Conservation (phyloP, 345 rosid genomes). For the Lepidium sativum region DNA sequence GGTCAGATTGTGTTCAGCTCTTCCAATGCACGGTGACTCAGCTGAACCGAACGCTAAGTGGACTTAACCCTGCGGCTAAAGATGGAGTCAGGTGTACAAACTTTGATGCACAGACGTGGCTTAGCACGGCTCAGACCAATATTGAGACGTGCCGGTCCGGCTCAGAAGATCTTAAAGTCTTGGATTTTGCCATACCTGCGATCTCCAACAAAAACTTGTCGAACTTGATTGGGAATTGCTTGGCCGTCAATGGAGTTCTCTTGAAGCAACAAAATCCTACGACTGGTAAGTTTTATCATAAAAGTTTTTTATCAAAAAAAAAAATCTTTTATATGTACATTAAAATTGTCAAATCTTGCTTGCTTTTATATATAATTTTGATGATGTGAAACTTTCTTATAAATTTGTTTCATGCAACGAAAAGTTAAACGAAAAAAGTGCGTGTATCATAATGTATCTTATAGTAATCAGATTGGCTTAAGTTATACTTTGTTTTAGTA, state of each 20-base stretch:
- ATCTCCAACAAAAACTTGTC: constrained; percentile 59
- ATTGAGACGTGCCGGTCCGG: constrained; percentile 66
- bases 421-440: not conserved
- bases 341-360: not conserved
- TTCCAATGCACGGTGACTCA: constrained; percentile 43
- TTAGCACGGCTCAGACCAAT: constrained; percentile 75
- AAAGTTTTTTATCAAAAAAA: too few species aligned
- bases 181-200: constrained; percentile 40
- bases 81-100: constrained; percentile 37
- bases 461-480: not conserved
- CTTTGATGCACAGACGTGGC: constrained; percentile 73
- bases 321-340: too few species aligned
- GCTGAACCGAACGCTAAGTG: constrained; percentile 49
- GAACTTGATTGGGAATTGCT: constrained; percentile 49
- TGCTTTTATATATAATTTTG: not conserved
- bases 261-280: constrained; percentile 31
- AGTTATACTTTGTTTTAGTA: not conserved
- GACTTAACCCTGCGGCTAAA: constrained; percentile 18
- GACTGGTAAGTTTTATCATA: constrained; percentile 14
- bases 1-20: constrained; percentile 73
- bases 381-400: not conserved
- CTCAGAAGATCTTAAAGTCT: constrained; percentile 48
- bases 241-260: constrained; percentile 43
- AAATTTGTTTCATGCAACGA: not conserved
- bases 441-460: not conserved